Base-by-base conservation (phyloP, 148 eudicot genomes). In the Cornus suecica region DNA sequence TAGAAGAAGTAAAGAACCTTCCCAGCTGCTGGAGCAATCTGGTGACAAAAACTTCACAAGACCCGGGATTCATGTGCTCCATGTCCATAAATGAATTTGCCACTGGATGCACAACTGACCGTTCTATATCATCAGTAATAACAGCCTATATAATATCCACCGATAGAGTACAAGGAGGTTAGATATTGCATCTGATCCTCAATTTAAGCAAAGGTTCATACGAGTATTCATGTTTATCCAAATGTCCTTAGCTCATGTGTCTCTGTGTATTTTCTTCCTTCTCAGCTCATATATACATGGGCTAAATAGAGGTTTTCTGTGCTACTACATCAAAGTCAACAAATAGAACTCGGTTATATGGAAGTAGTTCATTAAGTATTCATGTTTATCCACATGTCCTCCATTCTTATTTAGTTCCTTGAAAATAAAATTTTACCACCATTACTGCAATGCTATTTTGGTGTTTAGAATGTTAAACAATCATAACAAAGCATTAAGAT, bases 11-110 rank as follows among this genome's bases (percentile, higher is more conserved):
- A 34, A 71, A 70, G 30, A 67, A 94, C 97, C 98, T 90, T 88
- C 91, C 98, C 60, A 94, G 91, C 78, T 86, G 90, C 76, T 92
- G 94, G 80, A 94, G 90, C 85, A 92, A 78, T 81, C 89, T 79
- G 73, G 89, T 87, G 71, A 94, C 70, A 65, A 92, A 73, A 70
- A 89, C 81, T 83, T 90, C 94, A 66, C 83, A 83, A 71, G 92
- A 92, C 14, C 98, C 97, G 11, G 96, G 94, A 86, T 87, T 92
- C 64, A 73, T 31, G 32, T 86, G 88, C 80, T 94, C 98, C 96
- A 94, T 90, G 79, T 92, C 97, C 71, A 86, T 83, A 42, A 94
- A 86, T 9, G 92, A 82, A 82, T 84, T 92, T 34, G 78, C 79
- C 68, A 90, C 84, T 20, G 82, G 73, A 80, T 81, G 87, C 66